Evolutionary conservation across 306 rosid species (phyloP).

Genomic region (Ochetophila trinervis): DNA sequence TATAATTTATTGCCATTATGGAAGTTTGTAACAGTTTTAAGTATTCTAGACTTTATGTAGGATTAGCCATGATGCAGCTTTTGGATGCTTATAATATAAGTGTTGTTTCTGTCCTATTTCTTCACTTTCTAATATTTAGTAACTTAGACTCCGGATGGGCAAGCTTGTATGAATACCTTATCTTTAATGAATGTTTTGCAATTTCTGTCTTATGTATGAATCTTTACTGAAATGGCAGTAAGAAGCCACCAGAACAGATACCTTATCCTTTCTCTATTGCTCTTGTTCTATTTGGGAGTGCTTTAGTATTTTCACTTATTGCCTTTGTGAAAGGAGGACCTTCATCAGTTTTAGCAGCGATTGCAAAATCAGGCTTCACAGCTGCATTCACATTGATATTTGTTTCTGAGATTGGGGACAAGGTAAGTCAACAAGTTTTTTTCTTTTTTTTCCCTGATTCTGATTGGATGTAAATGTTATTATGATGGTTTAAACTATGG

Average conservation of each 20-base stretch:
- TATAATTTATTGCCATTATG: not conserved
- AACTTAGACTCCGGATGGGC: not conserved
- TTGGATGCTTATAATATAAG: not conserved
- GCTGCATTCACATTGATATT: constrained; percentile 93
- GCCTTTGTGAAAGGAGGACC: constrained; percentile 89
- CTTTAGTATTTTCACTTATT: constrained; percentile 69
- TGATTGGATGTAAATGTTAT: too few relatives aligned
- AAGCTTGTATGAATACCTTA: not conserved
- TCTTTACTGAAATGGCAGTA: constrained; percentile 57
- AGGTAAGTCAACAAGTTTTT: constrained; percentile 45
- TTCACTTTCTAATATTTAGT: not conserved
- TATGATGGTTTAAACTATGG: too few relatives aligned
- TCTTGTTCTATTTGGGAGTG: constrained; percentile 73
- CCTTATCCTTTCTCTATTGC: constrained; percentile 72
- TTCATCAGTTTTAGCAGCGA: constrained; percentile 63
- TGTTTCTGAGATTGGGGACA: constrained; percentile 99
- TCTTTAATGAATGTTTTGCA: constrained; percentile 6
- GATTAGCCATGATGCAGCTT: not conserved
- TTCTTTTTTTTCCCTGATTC: too few relatives aligned
- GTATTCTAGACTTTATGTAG: not conserved
- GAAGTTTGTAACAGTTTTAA: not conserved
- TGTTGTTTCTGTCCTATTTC: not conserved
- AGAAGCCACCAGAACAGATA: constrained; percentile 54
- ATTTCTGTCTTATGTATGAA: constrained; percentile 23
- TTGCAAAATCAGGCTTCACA: constrained; percentile 91